Conservation (phyloP, 768 basidiomycete species). For the Rhodocollybia butyracea region DNA sequence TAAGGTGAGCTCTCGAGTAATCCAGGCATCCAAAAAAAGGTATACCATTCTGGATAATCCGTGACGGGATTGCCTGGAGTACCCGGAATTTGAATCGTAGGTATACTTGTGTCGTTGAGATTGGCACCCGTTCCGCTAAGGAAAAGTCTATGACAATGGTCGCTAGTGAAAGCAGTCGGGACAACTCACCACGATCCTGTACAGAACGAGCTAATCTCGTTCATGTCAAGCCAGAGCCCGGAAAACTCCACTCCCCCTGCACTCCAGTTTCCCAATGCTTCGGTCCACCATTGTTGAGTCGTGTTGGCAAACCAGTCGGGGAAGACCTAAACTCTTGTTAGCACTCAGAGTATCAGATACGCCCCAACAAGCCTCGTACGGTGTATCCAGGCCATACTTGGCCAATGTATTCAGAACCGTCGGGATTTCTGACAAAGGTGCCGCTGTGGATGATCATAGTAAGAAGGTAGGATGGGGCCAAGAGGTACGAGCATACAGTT, state of each 20-base stretch:
- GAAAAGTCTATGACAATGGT: too few relatives aligned
- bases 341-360: background rate
- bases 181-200: slow-evolving; percentile 61
- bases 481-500: slow-evolving; percentile 37
- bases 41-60: slow-evolving; percentile 70
- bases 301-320: slow-evolving; percentile 60
- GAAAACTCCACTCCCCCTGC: slow-evolving; percentile 51
- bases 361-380: slow-evolving; percentile 27
- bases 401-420: slow-evolving; percentile 69
- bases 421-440: slow-evolving; percentile 72
- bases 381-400: slow-evolving; percentile 79
- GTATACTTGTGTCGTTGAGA: slow-evolving; percentile 48
- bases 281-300: slow-evolving; percentile 57
- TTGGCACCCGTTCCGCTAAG: slow-evolving; percentile 55
- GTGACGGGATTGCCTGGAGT: slow-evolving; percentile 47
- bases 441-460: slow-evolving; percentile 36
- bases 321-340: slow-evolving; percentile 36
- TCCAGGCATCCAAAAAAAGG: background rate
- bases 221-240: slow-evolving; percentile 72
- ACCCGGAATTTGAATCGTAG: slow-evolving; percentile 59
- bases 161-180: too few relatives aligned
- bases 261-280: slow-evolving; percentile 55
- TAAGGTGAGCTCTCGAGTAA: background rate
- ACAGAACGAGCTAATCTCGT: slow-evolving; percentile 65
- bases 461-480: background rate